Conservation (phyloP, 1,139 yeast genomes). For the Nakaseomyces delphensis region DNA sequence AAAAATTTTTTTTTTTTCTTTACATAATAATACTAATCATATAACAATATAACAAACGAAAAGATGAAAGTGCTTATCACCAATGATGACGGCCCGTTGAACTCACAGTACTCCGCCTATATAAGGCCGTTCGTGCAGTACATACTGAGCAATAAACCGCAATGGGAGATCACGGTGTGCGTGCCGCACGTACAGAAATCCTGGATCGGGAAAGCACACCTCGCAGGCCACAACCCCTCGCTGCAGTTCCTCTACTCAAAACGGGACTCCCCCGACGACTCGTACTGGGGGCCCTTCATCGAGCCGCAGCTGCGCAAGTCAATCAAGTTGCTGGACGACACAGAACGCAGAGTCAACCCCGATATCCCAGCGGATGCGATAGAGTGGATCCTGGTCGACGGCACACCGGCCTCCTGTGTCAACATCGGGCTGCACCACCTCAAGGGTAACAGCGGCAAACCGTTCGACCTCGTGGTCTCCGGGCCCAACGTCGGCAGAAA, state of each 20-base stretch:
- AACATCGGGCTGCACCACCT: conserved; percentile 82
- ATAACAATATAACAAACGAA: background rate
- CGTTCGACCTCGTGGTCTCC: conserved; percentile 76
- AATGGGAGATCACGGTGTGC: conserved; percentile 80
- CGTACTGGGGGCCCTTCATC: conserved; percentile 62
- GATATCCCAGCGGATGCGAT: conserved; percentile 37
- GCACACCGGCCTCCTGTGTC: conserved; percentile 94
- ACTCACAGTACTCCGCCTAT: conserved; percentile 75
- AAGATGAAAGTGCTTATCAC: conserved; percentile 40
- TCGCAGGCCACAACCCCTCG: conserved; percentile 71
- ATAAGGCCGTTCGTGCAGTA: conserved; percentile 73
- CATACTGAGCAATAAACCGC: conserved; percentile 45
- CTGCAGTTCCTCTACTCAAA: conserved; percentile 53
- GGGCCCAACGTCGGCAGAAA: conserved; percentile 97
- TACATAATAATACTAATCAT: background rate
- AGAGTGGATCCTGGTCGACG: conserved; percentile 82
- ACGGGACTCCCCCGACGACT: conserved; percentile 43
- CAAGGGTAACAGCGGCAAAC: conserved; percentile 41
- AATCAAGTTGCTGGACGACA: background rate
- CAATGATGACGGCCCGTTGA: conserved; percentile 94
- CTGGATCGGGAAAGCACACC: conserved; percentile 97
- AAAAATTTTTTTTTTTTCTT: background rate
- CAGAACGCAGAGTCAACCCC: conserved; percentile 9
- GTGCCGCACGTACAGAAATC: conserved; percentile 78
- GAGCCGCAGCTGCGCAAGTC: conserved; percentile 33